Conservation (phyloP, 495 filamentous ascomycete species). For the Lindgomyces ingoldianus region DNA sequence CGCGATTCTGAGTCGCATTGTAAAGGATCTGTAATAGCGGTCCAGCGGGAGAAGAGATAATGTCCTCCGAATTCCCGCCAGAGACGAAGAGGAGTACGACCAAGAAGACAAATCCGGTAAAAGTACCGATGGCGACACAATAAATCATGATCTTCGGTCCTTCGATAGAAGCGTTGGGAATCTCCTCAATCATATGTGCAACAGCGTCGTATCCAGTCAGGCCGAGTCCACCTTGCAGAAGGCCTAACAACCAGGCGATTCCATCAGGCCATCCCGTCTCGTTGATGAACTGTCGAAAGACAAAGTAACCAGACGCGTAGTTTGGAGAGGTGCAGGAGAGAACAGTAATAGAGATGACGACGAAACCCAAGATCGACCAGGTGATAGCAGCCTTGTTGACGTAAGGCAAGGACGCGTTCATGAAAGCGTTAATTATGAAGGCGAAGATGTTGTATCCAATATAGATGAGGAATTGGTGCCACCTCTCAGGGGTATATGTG, state of each 20-base stretch:
- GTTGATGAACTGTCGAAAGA: slow-evolving; percentile 50
- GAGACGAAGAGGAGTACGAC: slow-evolving; percentile 65
- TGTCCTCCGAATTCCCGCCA: slow-evolving; percentile 54
- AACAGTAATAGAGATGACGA: slow-evolving; percentile 67
- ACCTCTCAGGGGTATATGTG: slow-evolving; percentile 56
- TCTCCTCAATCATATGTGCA: slow-evolving; percentile 64
- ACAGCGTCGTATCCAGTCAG: slow-evolving; percentile 58
- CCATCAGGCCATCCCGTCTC: slow-evolving; percentile 59
- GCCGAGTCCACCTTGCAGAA: slow-evolving; percentile 58
- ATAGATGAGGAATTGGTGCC: slow-evolving; percentile 78
- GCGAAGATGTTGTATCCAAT: slow-evolving; percentile 63
- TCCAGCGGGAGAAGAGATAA: slow-evolving; percentile 62
- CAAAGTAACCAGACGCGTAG: slow-evolving; percentile 62
- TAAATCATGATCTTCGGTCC: slow-evolving; percentile 74
- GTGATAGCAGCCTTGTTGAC: slow-evolving; percentile 66
- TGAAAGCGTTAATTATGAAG: slow-evolving; percentile 67
- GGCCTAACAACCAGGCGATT: slow-evolving; percentile 54
- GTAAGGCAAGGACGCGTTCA: slow-evolving; percentile 61
- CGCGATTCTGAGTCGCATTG: slow-evolving; percentile 65
- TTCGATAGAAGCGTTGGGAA: slow-evolving; percentile 65
- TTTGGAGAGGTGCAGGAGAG: slow-evolving; percentile 63
- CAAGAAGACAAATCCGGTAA: slow-evolving; percentile 70
- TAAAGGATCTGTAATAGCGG: slow-evolving; percentile 71
- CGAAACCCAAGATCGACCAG: slow-evolving; percentile 68
- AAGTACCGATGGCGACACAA: slow-evolving; percentile 67